Evolutionary conservation across 2,329 filamentous ascomycete genomes (phyloP).

Genomic region (Verticillium nonalfalfae): DNA sequence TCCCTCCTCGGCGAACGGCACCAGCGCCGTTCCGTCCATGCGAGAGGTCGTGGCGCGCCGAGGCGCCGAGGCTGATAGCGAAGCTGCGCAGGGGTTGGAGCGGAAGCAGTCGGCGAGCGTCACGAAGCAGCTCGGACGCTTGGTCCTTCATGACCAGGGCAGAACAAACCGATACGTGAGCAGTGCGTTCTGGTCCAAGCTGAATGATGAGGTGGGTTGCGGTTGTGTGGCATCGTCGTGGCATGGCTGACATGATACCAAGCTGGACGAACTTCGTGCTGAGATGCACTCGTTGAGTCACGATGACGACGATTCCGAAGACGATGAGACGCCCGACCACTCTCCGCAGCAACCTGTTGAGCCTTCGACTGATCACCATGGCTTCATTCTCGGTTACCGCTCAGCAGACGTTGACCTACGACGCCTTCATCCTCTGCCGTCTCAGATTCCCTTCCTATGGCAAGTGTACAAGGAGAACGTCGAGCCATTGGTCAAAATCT

Average conservation of each 20-base stretch:
- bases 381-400: slow-evolving; percentile 67
- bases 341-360: slow-evolving; percentile 25
- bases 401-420: slow-evolving; percentile 63
- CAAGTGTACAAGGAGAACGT: slow-evolving; percentile 67
- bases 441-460: slow-evolving; percentile 64
- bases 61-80: neutral
- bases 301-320: slow-evolving; percentile 52
- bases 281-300: slow-evolving; percentile 28
- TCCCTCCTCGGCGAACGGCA: neutral
- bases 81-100: neutral
- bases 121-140: slow-evolving; percentile 54
- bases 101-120: slow-evolving; percentile 15
- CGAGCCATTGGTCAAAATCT: slow-evolving; percentile 63
- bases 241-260: neutral
- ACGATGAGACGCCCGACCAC: slow-evolving; percentile 49
- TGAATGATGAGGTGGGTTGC: slow-evolving; percentile 62
- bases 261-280: slow-evolving; percentile 36
- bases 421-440: slow-evolving; percentile 57
- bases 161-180: slow-evolving; percentile 68
- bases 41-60: neutral
- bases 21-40: neutral
- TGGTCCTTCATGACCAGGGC: slow-evolving; percentile 64
- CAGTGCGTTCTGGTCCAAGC: slow-evolving; percentile 69
- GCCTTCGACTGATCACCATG: slow-evolving; percentile 51
- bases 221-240: neutral